A percentile compares a stretch with the other conserved stretches of the same genome.
phyloP scores from a whole-genome alignment of 768 basidiomycete species.

The Termitomyces sp. region DNA sequence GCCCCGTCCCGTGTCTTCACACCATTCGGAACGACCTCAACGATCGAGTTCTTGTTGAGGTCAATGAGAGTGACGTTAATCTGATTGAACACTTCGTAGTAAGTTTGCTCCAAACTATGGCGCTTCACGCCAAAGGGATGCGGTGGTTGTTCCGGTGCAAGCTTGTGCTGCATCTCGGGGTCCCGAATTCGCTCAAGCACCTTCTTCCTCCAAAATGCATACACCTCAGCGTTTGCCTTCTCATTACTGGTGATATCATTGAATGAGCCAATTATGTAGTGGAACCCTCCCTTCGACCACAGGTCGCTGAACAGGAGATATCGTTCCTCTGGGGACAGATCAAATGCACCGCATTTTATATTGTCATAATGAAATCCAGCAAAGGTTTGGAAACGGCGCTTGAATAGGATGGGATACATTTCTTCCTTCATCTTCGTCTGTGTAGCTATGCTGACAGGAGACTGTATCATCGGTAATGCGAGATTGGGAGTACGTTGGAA shows the following conservation, averaged over 20 bases:
- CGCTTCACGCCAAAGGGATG: constrained; percentile 21
- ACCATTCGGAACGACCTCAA: constrained; percentile 14
- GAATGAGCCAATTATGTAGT: constrained; percentile 14
- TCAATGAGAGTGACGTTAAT: constrained; percentile 16
- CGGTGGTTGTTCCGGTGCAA: constrained; percentile 4
- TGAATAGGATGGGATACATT: background rate
- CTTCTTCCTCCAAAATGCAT: constrained; percentile 8
- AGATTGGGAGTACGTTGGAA: constrained; percentile 6
- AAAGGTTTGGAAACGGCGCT: constrained; percentile 12
- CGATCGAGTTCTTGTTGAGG: background rate
- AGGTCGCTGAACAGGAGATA: constrained; percentile 13
- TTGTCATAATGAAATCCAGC: constrained; percentile 11
- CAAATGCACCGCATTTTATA: constrained; percentile 5
- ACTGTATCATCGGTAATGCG: constrained; percentile 16
- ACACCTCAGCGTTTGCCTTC: constrained; percentile 15
- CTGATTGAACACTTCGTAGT: constrained; percentile 20
- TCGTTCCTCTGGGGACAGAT: constrained; percentile 15
- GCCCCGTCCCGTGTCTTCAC: constrained; percentile 14
- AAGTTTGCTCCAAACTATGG: constrained; percentile 15
- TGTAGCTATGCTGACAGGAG: constrained; percentile 5
- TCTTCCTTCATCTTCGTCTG: background rate
- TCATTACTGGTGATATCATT: constrained; percentile 11
- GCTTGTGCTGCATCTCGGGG: constrained; percentile 14
- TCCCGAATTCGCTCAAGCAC: constrained; percentile 13
- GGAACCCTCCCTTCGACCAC: constrained; percentile 6